Base-by-base conservation (phyloP, 2,329 filamentous ascomycete genomes). In the Microdochium bolleyi region DNA sequence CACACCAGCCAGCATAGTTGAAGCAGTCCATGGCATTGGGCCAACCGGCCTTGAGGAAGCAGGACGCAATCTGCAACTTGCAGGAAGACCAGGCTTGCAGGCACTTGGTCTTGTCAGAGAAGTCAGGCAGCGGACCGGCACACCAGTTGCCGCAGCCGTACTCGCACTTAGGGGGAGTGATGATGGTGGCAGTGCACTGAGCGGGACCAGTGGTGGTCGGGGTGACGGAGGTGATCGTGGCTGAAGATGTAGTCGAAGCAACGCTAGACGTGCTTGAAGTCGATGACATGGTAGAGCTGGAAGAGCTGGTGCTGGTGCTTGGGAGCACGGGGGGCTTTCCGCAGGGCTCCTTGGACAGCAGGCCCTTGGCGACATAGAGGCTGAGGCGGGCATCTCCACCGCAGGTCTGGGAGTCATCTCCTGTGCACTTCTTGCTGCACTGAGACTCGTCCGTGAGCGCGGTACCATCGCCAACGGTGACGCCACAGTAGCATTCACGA, bases 101-200 rank as follows among this genome's bases (percentile, higher is more conserved):
- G 63, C 79, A 82, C 48, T 65, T 63, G 44, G 61, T 55, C 53
- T 67, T 56, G 60, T 78, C 69, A 41, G 63, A 62, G 66, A 73
- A 82, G 57, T 73, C 66, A 24, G 77, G 78, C 13, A 82, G 62
- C 14, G 76, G 70, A 48, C 69, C 70, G 37, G 72, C 72, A 61
- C 77, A 80, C 77, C 78, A 82, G 55, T 70, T 73, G 49, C 79
- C 79, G 57, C 74, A 75, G 57, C 73, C 68, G 65, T 78, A 82
- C 62, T 82, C 78, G 64, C 78, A 82, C 27, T 65, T 69, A 49
- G 75, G 64, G 10, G 76, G 72, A 24, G 72, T 62, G 11, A 72
- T 69, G 24, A 67, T 63, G 24, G 75, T 79, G 49, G 71, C 66
- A 10, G 73, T 77, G 65, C 78, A 82, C 51, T 76, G 62, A n/a